Evolutionary conservation across 2,329 filamentous ascomycete genomes (phyloP), one percentile per base, ranked within the genome.

Genomic region (Trichoderma lentiforme): DNA sequence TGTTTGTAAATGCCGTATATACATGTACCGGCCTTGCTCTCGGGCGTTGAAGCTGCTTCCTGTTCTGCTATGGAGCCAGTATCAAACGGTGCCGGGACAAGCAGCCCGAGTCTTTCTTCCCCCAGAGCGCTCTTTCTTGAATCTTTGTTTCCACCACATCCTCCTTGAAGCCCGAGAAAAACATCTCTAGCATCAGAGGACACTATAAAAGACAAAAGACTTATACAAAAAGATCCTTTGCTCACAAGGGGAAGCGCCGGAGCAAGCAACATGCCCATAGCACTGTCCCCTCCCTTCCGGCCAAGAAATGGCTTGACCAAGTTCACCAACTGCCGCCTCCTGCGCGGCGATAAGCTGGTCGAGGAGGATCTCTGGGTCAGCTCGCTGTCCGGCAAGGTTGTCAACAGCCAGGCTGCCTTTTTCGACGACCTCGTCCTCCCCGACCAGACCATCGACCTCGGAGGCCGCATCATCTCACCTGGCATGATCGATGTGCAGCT

Each of bases 401-500:
- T 97, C 62, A 87, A 90, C 75, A 93, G 87, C 77, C 90, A 91
- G 77, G 83, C 86, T 47, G 84, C 86, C 43, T 92, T 91, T 79
- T 95, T 93, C 79, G 90, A 90, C 76, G 87, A 92, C 67, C 86
- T 90, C 60, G 84, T 87, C 69, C 84, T 91, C 3, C 93, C 95
- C 1, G 93, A 95, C 79, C 83, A 90, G 76, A 90, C 91, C 69
- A 86, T 97, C 76, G 90, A 98, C 78, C 89, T 98, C 1, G 89
- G 90, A 66, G 93, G 94, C 72, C 93, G 93, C 76, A 95, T 97
- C 75, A 80, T 98, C 24, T 90, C 92, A 0, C 94, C 95, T 0
- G 95, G 95, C 30, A 87, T 98, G 78, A 96, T 98, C 76, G 95
- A 98, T 75, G 92, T 92, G 67, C 95, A 98, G 81, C 90, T 98